Evolutionary conservation across 176 grass and related monocot species (phyloP), one percentile per base, ranked within the genome.

Genomic region (Secale cereale): DNA sequence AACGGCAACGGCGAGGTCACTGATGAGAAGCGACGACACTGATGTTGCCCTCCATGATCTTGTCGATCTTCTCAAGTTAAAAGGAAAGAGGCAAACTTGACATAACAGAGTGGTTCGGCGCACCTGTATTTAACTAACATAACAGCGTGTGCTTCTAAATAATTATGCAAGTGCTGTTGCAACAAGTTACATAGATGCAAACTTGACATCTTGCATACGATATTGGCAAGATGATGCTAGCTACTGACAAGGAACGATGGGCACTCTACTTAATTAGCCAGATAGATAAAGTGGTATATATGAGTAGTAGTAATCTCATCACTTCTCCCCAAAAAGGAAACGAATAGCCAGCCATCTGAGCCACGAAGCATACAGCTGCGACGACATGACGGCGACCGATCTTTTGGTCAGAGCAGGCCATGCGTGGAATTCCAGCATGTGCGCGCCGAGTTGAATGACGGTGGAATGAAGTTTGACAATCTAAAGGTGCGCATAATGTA

Each of bases 51-150:
- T 93, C 16, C 60, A 48, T 9, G 87, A 86, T 40, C 65, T 93
- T 10, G 56, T 91, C 13, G 57, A 87, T 10, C 35, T 91, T 48
- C 81, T 97, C 2, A 88, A 73, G 10, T 81, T 79, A 78, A 92
- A 88, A 79, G n/a, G 32, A 78, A 80, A 35, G 74, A 81, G 23
- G 80, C n/a, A n/a, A n/a, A n/a, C n/a, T n/a, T n/a, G n/a, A n/a
- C n/a, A n/a, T n/a, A n/a, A n/a, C n/a, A n/a, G n/a, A 35, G 7
- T 26, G 10, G 14, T 75, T 14, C 0, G 6, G 13, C 14, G 3
- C n/a, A 27, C 2, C 6, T 26, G 3, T 16, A 57, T 13, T 61
- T 61, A 61, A 45, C 10, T 22, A 4, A n/a, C n/a, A n/a, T n/a
- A 1, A 71, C 40, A 13, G 5, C 14, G 7, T 75, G 72, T 17